Percentiles rank a stretch among this genome's conserved stretches.
phyloP scores from a whole-genome alignment of 2,329 filamentous ascomycete genomes.

The Colletotrichum brevisporum region DNA sequence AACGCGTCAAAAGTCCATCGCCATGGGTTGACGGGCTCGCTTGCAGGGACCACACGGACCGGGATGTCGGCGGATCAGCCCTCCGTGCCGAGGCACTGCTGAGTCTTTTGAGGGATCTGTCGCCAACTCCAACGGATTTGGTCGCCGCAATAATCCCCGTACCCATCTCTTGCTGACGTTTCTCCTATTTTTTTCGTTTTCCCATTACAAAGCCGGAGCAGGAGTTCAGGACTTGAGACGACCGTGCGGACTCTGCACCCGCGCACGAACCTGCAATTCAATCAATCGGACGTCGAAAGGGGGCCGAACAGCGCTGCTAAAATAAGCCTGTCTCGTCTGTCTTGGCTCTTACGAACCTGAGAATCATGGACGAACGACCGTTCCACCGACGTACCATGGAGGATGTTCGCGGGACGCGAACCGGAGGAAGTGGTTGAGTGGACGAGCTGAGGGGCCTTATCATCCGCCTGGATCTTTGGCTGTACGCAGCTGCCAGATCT shows the following conservation, averaged over 20 bases:
- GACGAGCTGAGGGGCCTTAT: conserved; percentile 19
- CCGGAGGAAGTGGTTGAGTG: neutral
- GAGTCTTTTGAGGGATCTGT: neutral
- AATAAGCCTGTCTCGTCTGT: conserved; percentile 3
- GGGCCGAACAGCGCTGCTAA: neutral
- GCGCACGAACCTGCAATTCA: conserved; percentile 10
- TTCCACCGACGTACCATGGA: conserved; percentile 17
- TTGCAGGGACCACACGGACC: conserved; percentile 6
- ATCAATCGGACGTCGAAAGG: conserved; percentile 14
- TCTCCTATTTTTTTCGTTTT: neutral
- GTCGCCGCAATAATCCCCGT: neutral
- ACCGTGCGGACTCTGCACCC: conserved; percentile 13
- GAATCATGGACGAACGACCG: neutral
- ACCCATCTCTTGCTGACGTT: neutral
- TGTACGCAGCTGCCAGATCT: conserved; percentile 28
- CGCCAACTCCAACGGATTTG: conserved; percentile 38
- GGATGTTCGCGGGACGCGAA: neutral
- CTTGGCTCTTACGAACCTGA: no score
- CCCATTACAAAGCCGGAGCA: conserved; percentile 26
- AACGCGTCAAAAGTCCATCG: conserved; percentile 22
- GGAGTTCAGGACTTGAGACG: conserved; percentile 9
- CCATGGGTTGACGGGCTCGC: conserved; percentile 25
- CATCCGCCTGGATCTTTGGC: conserved; percentile 10
- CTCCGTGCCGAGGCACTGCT: conserved; percentile 36
- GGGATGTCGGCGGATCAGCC: conserved; percentile 27